Base-by-base conservation (phyloP, 2,329 filamentous ascomycete genomes). In the Alternaria gaisen region DNA sequence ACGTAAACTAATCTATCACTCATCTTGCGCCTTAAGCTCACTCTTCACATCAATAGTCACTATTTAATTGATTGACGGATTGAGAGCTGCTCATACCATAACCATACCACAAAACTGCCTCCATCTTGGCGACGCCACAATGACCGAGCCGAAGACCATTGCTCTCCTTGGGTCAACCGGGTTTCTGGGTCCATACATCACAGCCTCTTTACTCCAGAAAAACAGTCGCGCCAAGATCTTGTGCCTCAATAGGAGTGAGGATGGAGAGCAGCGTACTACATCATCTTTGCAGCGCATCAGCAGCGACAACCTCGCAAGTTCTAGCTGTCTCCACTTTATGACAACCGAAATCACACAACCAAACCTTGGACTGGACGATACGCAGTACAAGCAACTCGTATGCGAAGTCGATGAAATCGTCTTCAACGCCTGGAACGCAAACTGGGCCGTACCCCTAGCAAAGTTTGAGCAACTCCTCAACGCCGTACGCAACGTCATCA, bases 381-480 rank as follows among this genome's bases (percentile, higher is more conserved):
- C 6, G 8, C 40, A 43, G 30, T 44, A 54, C 38, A 34, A 44
- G 11, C 40, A 44, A 6, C 30, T 54, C 14, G n/a, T 28, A 14
- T 28, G 20, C 22, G 30, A 14, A 16, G 38, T 54, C 4, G 24
- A 44, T 1, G 41, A 54, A 46, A 11, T 54, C 9, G 18, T 54
- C 11, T 46, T 54, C 22, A 54, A 54, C 20, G 52, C 52, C 22
- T 54, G 52, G 52, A 54, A 42, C 22, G 30, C 52, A 9, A 44
- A 36, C 10, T 54, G 52, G 52, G 28, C 20, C 16, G 36, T 36
- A 12, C 52, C 52, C 5, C 52, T 54, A 1, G n/a, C 26, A 1
- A 22, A 20, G 1, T 55, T 47, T 22, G 12, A 47, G 3, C 53
- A 42, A 38, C 53, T 55, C 11, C 42, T 55, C 3, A 36, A 36